Base-by-base conservation (phyloP, 352 stramenopile genomes). In the Phytophthora pistaciae region DNA sequence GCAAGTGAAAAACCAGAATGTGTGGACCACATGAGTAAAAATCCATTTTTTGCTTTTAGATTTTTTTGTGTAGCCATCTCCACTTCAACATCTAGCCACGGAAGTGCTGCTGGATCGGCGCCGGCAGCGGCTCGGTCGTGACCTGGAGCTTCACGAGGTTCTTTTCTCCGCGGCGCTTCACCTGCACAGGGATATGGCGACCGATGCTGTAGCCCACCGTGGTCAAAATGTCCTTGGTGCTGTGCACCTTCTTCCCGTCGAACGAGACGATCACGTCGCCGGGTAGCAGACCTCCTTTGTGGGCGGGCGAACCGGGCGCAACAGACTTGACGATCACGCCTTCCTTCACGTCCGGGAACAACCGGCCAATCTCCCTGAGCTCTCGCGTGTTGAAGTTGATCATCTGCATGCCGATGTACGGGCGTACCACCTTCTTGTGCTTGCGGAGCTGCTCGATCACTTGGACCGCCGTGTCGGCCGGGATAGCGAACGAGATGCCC, bases 361-460 rank as follows among this genome's bases (percentile, higher is more conserved):
- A 64, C 58, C 87, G 86, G 14, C 77, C 71, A 44, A 93, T 84
- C 60, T 96, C 82, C 49, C 72, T 66, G 4, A 95, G 72, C 55
- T 94, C 85, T 33, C 77, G 79, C 14, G 74, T 75, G 70, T 93
- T 93, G 61, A 96, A 92, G 67, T 92, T 90, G 53, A 94, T 93
- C 90, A 98, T 97, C 57, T 95, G 86, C 85, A 98, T 90, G 64
- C 95, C 95, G 57, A 98, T 89, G 76, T 97, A 98, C 29, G 95
- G 90, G 18, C 95, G 82, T 16, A 93, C 78, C 18, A 98, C 93
- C 49, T 93, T 94, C 58, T 92, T 93, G 70, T 95, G 84, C 63
- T 93, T 85, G 44, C 91, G 80, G 56, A 98, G 75, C 70, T 98
- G 92, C 21, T 91, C 77, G 64, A 98, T 97, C 52, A 98, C 90